phyloP scores from a whole-genome alignment of 495 filamentous ascomycete species.

The Xanthoparmelia taractica region DNA sequence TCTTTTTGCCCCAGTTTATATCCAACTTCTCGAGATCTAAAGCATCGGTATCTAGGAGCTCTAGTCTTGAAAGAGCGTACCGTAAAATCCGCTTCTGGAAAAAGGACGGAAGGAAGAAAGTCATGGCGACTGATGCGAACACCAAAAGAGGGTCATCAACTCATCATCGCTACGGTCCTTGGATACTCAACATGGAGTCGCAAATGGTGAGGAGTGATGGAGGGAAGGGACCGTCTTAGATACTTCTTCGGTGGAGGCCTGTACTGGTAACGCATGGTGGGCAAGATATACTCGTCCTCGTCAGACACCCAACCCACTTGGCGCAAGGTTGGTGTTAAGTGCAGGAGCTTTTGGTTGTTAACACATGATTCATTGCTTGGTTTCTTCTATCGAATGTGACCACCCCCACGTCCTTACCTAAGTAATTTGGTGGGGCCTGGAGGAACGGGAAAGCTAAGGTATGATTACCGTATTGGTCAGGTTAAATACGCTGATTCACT shows the following conservation, averaged over 20 bases:
- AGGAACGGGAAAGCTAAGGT: background rate
- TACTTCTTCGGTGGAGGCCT: background rate
- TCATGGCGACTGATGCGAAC: conserved; percentile 25
- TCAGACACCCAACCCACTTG: background rate
- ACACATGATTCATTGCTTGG: background rate
- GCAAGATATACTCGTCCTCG: background rate
- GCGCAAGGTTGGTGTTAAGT: background rate
- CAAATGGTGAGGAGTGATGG: background rate
- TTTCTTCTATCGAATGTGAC: background rate
- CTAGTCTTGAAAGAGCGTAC: conserved; percentile 70
- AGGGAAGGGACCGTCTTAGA: background rate
- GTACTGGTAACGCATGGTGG: background rate
- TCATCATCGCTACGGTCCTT: conserved; percentile 5
- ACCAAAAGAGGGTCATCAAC: background rate
- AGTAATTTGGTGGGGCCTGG: background rate
- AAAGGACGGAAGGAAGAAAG: conserved; percentile 62
- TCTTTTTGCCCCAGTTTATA: conserved; percentile 66
- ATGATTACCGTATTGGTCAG: background rate
- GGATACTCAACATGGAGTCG: conserved; percentile 2
- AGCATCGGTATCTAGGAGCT: conserved; percentile 72
- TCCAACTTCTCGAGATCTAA: conserved; percentile 74
- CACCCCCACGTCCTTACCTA: background rate
- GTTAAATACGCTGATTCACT: background rate
- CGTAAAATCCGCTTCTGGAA: conserved; percentile 76
- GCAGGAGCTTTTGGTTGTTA: background rate